Evolutionary conservation across 2,329 filamentous ascomycete species (phyloP), one percentile per base, ranked within the genome.

Genomic region (Elsinoe arachidis): DNA sequence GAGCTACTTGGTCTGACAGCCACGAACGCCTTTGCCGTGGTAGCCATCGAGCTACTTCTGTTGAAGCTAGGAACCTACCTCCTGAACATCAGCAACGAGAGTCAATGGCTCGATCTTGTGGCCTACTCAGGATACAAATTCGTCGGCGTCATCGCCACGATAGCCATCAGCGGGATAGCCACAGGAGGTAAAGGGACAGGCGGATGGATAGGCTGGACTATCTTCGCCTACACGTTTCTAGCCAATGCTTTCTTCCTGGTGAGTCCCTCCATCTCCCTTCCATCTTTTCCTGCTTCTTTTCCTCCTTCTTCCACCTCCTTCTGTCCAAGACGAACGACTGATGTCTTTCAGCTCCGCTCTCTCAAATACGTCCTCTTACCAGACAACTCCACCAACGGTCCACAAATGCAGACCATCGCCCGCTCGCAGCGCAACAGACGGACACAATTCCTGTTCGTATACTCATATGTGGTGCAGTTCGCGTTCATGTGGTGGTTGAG

Each of bases 41-140:
- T 97, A 14, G 72, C 89, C 19, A 79, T 96, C 56, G 93, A 99
- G 74, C 92, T 99, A 52, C 69, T 93, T n/a, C 84, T 88, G 37
- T 76, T 99, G 63, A 95, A 96, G 74, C 78, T 96, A 23, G 93
- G 92, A 55, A 95, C 89, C 71, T 99, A 97, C 69, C 84, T 99
- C 56, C 75, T 99, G 53, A 90, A 84, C 74, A 97, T 99, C 72
- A 95, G 85, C 65, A 95, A 93, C 69, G 89, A 95, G 64, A 93
- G 88, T 14, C 93, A 97, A 70, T 81, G 97, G 55, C 82, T 97
- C 59, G 93, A 99, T 67, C 75, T 99, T 53, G 86, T 99, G 56
- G 95, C 95, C 4, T 99, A 99, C 74, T 92, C 88, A 1, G 95
- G 95, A 17, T 99, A 99, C 76, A 99, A 99, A 73, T 99, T 99